Conservation (phyloP, 2,329 filamentous ascomycete species). For the Leptographium flavum region DNA sequence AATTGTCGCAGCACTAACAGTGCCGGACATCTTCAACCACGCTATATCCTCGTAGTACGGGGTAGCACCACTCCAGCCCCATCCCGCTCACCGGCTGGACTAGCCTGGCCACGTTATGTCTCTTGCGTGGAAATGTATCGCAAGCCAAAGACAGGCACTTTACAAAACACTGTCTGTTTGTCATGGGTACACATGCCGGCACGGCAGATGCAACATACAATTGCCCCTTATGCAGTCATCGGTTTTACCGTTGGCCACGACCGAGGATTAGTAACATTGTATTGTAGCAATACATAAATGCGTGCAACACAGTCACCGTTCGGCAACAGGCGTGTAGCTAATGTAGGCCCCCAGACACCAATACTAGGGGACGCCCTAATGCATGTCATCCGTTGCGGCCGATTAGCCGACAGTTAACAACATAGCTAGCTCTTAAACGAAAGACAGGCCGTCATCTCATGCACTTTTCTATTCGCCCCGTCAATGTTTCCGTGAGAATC, state of each 20-base stretch:
- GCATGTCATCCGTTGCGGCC: neutral
- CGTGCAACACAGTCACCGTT: too few relatives aligned
- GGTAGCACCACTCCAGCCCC: conserved; percentile 3
- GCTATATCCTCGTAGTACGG: conserved; percentile 1
- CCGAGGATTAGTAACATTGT: too few relatives aligned
- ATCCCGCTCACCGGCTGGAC: conserved; percentile 1
- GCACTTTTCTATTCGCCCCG: neutral
- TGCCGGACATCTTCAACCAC: neutral
- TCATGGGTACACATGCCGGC: too few relatives aligned
- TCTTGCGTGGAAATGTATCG: neutral
- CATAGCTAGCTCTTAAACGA: neutral
- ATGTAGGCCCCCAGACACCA: too few relatives aligned
- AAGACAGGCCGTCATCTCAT: neutral
- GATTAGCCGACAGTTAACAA: too few relatives aligned
- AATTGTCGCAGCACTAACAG: conserved; percentile 2
- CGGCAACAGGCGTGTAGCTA: too few relatives aligned
- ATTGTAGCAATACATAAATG: too few relatives aligned
- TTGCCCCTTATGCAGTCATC: too few relatives aligned
- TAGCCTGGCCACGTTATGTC: neutral
- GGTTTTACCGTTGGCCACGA: too few relatives aligned
- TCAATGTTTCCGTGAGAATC: too few relatives aligned
- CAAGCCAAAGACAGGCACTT: neutral
- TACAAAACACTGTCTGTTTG: neutral
- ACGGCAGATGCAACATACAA: too few relatives aligned
- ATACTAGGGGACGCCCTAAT: neutral